These are phyloP conservation scores for Ramularia collo-cygni DNA, from an alignment of 2,329 filamentous ascomycete genomes.

Conservation along the genomic window DNA sequence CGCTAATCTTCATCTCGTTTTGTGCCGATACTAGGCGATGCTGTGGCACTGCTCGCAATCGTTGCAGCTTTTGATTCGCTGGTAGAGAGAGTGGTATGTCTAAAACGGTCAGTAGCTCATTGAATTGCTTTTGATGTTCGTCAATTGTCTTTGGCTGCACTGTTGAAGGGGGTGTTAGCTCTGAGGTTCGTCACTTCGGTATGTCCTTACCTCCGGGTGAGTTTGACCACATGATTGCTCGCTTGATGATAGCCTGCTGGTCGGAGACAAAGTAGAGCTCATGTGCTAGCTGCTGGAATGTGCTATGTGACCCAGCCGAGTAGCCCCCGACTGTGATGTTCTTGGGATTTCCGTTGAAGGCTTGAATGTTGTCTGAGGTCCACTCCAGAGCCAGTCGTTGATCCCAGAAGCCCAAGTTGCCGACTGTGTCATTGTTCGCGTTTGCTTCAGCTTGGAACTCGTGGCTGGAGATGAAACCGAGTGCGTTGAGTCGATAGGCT, in stretches of 20 bases:
- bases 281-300: slow-evolving; percentile 52
- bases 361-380: slow-evolving; percentile 44
- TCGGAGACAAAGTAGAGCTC: slow-evolving; percentile 45
- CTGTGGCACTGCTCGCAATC: slow-evolving; percentile 37
- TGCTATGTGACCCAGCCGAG: slow-evolving; percentile 50
- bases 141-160: slow-evolving; percentile 45
- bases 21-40: slow-evolving; percentile 38
- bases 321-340: slow-evolving; percentile 51
- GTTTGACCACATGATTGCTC: slow-evolving; percentile 50
- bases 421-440: slow-evolving; percentile 32
- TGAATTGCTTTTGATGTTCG: slow-evolving; percentile 47
- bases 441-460: slow-evolving; percentile 42
- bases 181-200: slow-evolving; percentile 48
- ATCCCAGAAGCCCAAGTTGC: slow-evolving; percentile 53
- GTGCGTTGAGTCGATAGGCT: slow-evolving; percentile 50
- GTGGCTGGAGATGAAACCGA: slow-evolving; percentile 49
- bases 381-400: slow-evolving; percentile 50
- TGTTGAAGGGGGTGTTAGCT: slow-evolving; percentile 22
- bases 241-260: slow-evolving; percentile 42
- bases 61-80: slow-evolving; percentile 39
- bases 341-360: slow-evolving; percentile 44
- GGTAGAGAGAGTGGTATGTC: slow-evolving; percentile 37
- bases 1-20: slow-evolving; percentile 40
- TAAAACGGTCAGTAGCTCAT: slow-evolving; percentile 42
- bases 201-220: slow-evolving; percentile 39